Base-by-base conservation (phyloP, 768 basidiomycete genomes). In the Termitomyces sp. region DNA sequence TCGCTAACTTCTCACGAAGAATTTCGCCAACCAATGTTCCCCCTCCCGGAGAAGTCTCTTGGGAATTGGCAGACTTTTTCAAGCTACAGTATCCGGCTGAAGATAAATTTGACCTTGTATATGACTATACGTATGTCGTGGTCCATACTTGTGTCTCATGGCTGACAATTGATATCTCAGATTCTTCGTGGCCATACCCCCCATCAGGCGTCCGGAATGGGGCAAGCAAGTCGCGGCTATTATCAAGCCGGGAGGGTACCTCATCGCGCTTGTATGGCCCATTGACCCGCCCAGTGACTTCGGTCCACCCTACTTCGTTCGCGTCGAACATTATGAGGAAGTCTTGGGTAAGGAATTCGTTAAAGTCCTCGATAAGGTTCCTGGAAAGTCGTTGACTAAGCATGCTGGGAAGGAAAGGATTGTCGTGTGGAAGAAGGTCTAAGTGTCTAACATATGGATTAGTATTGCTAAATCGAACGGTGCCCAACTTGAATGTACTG, bases 171-270 rank as follows among this genome's bases (percentile, higher is more conserved):
- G 12, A 42, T 32, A 24, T 24, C 12, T 13, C 33, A 87, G 85
- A 1, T 88, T 90, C 72, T 90, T 91, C 67, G 85, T 85, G 44
- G 88, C 89, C 2, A 82, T 91, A 22, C 82, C 81, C 0, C 87
- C 85, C 0, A 58, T 69, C 2, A 72, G 68, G 38, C 77, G 88
- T 12, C 45, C 61, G 3, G 76, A 76, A 18, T 89, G 87, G 87
- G 88, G 80, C 0, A 61, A 64, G 14, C 75, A 85, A 62, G 85
- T 90, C 70, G 69, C 73, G 1, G 69, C 73, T 16, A 66, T 90
- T 16, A 68, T 86, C 53, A 84, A 82, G 56, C 77, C 81, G 1
- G 87, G 85, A 0, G 87, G 86, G 16, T 78, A 80, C 58, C 77
- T 90, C 24, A 78, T 90, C 60, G 79, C 82, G 0, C 69, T 87